Evolutionary conservation across 2,329 filamentous ascomycete species (phyloP).

Genomic region (Colletotrichum sp.): DNA sequence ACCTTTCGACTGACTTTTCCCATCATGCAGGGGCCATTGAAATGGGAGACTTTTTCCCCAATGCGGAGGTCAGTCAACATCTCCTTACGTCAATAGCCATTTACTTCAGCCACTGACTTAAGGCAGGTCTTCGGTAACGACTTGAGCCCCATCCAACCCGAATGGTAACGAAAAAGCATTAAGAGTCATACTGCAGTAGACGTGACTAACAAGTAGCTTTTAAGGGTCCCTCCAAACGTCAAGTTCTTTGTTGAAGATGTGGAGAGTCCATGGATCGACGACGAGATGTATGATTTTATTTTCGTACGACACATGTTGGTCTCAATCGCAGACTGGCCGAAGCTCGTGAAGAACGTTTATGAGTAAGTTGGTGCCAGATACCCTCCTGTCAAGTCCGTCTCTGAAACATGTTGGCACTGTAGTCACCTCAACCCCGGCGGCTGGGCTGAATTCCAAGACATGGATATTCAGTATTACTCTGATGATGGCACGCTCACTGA

Average conservation of each 20-base stretch:
- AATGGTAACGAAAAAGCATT: slow-evolving; percentile 17
- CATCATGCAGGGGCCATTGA: slow-evolving; percentile 44
- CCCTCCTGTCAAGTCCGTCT: neutral
- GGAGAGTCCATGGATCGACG: slow-evolving; percentile 30
- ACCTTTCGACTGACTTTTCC: accelerated
- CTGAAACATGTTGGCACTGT: neutral
- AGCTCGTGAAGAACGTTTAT: slow-evolving; percentile 27
- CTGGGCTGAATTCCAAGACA: neutral
- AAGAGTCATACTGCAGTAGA: too few species aligned
- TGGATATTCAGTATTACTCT: neutral
- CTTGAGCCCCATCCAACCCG: slow-evolving; percentile 34
- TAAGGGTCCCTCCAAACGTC: slow-evolving; percentile 35
- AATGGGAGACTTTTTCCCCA: slow-evolving; percentile 17
- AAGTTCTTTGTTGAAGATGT: slow-evolving; percentile 42
- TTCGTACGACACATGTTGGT: slow-evolving; percentile 38
- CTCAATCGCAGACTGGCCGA: slow-evolving; percentile 35
- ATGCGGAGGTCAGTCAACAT: neutral
- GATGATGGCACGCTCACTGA: neutral
- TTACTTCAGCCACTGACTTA: too few species aligned
- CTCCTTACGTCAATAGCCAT: neutral
- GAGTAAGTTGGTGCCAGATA: slow-evolving; percentile 12
- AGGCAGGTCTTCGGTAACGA: slow-evolving; percentile 39
- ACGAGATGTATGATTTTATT: slow-evolving; percentile 36
- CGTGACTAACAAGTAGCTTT: neutral
- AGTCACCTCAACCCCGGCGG: slow-evolving; percentile 31